These are phyloP conservation scores for Aspergillus novofumigatus DNA, from an alignment of 2,329 filamentous ascomycete species.

Conservation along the genomic window DNA sequence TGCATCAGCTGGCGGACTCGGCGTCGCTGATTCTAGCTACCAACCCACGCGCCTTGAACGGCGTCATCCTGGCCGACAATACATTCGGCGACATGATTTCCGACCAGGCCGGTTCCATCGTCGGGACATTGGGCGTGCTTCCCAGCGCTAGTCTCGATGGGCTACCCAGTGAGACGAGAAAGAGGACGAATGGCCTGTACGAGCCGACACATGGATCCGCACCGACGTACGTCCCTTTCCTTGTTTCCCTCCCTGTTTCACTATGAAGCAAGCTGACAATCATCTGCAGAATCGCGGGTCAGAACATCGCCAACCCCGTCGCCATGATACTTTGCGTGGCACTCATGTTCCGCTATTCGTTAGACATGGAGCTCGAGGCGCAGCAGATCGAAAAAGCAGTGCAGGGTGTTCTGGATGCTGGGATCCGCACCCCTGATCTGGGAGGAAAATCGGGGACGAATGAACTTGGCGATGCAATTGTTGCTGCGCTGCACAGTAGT, in stretches of 20 bases:
- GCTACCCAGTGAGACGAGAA: slow-evolving; percentile 69
- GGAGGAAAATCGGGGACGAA: slow-evolving; percentile 67
- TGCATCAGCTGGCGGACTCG: slow-evolving; percentile 85
- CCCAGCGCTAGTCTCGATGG: slow-evolving; percentile 81
- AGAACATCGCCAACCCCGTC: slow-evolving; percentile 82
- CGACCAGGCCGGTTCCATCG: slow-evolving; percentile 86
- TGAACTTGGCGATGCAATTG: slow-evolving; percentile 73
- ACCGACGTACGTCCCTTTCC: slow-evolving; percentile 27
- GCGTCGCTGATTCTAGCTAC: slow-evolving; percentile 92
- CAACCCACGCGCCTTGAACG: slow-evolving; percentile 78
- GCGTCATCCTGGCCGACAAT: slow-evolving; percentile 83
- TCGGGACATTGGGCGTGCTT: slow-evolving; percentile 77
- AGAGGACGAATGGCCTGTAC: slow-evolving; percentile 80
- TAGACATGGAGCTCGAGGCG: slow-evolving; percentile 71
- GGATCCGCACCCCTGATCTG: slow-evolving; percentile 74
- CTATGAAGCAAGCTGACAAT: background rate
- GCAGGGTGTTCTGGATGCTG: slow-evolving; percentile 67
- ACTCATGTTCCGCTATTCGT: slow-evolving; percentile 90
- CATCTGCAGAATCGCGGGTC: slow-evolving; percentile 68
- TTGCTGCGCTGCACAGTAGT: slow-evolving; percentile 58
- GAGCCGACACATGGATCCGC: slow-evolving; percentile 77
- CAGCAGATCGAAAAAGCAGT: slow-evolving; percentile 75
- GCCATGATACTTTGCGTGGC: slow-evolving; percentile 84
- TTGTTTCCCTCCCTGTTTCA: background rate
- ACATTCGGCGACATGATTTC: slow-evolving; percentile 90